Base-by-base conservation (phyloP, 805 yeast species). In the Schwanniomyces polymorphus region DNA sequence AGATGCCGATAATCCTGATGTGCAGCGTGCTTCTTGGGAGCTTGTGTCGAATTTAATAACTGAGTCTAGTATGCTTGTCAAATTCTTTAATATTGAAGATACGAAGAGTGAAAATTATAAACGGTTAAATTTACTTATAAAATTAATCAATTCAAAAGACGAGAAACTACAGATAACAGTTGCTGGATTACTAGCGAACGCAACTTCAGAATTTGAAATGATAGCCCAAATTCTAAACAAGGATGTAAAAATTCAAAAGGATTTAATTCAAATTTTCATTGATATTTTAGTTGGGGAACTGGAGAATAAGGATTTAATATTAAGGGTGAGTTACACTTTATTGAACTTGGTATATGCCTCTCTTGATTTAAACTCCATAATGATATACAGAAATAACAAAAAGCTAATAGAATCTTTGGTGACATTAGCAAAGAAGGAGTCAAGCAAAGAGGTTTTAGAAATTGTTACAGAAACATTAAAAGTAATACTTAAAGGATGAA, bases 21-120 rank as follows among this genome's bases (percentile, higher is more conserved):
- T 87, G 3, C 88, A 84, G 58, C 68, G 80, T 42, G 81, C 88
- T 0, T 54, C 84, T 0, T 70, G 86, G 63, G 91, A 87, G 56
- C 73, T 87, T 14, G 61, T 85, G 8, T 78, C 86, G 49, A 87
- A 87, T 58, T 60, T 86, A 41, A 75, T 82, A 57, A 68, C 46
- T 33, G 64, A 61, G 25, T 76, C 77, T 0, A 40, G 50, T 6
- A 46, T 70, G 57, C 63, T 81, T 28, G 83, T 80, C 1, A 79
- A 80, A 49, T 76, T 86, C 54, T 86, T 86, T 68, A 82, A 85
- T 54, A 69, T 80, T 12, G 76, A 68, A 9, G 48, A 49, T n/a
- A 55, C 60, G 4, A 59, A 56, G 41, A 25, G 49, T 3, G 68
- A 59, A 21, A 60, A 68, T 40, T n/a, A 29, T 26, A 63, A 59